Evolutionary conservation across 345 rosid genomes (phyloP), one percentile per base, ranked within the genome.

Genomic region (Hirschfeldia incana): DNA sequence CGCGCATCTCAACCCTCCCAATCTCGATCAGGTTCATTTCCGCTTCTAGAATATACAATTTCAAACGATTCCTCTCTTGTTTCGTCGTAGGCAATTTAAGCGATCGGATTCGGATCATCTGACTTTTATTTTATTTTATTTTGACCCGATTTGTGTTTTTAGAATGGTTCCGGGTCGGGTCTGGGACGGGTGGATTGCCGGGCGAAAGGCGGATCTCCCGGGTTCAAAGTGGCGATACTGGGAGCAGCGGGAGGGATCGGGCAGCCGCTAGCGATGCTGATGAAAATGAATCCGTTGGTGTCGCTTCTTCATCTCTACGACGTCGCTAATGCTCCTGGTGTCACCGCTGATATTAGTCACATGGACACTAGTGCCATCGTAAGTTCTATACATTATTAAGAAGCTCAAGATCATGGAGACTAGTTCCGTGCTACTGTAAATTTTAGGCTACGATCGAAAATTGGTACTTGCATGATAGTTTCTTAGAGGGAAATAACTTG

Each of bases 241-340:
- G 98, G 99, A 69, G 99, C 99, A 26, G 97, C 98, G 2, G 98
- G 99, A 5, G 99, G 99, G 32, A 95, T 93, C 1, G 99, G 99
- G 8, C 98, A 95, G 80, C 98, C 99, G 16, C 84, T 95, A 30
- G 87, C 94, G 4, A 57, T 95, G 98, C 76, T 95, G 85, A 95
- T 91, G 98, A 95, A 95, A 85, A 93, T 88, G 89, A 95, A 93
- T 71, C 98, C 99, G 1, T 85, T 95, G 83, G 97, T 95, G 39
- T 93, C 97, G 0, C 84, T 91, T 81, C 99, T 93, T 82, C 99
- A 95, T 82, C 88, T 95, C 59, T 91, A 93, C 72, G 98, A 95
- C 78, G 99, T 95, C 15, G 97, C 90, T 6, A 95, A 95, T 60
- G 85, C 94, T 64, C 97, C 91, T 77, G 99, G 99, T 69, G 98